A percentile compares a stretch with the other conserved stretches of the same genome.
Evolutionary conservation across 306 rosid species (phyloP).

Genomic region (Astragalus membranaceus): DNA sequence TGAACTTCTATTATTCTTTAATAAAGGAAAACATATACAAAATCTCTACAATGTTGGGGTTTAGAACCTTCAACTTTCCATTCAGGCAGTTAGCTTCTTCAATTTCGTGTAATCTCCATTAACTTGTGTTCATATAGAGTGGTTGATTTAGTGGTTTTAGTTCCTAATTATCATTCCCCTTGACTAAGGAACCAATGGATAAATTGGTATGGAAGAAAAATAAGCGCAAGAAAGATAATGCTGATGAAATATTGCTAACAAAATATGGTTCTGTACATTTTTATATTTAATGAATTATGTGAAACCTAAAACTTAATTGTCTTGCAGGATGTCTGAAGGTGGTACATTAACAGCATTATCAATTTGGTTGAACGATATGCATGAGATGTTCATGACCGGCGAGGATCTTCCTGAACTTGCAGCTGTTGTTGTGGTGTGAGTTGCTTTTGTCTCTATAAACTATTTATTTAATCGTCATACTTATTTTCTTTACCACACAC

Average conservation of each 20-base stretch:
- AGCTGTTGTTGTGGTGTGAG: slow-evolving; percentile 82
- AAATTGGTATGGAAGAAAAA: not conserved
- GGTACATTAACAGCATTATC: slow-evolving; percentile 85
- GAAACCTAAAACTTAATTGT: slow-evolving; percentile 19
- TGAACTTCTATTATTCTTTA: not conserved
- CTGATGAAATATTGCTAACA: slow-evolving; percentile 6
- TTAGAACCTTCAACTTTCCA: not conserved
- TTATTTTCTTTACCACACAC: slow-evolving; percentile 3
- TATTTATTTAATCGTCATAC: slow-evolving; percentile 6
- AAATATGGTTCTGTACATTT: not conserved
- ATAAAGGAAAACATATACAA: slow-evolving; percentile 12
- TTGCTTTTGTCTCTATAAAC: slow-evolving; percentile 16
- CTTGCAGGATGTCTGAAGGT: slow-evolving; percentile 90
- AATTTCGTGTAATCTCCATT: not conserved
- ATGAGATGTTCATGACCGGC: slow-evolving; percentile 56
- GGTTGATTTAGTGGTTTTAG: not conserved
- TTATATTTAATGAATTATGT: not conserved
- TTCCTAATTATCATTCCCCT: not conserved
- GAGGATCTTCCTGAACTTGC: slow-evolving; percentile 83
- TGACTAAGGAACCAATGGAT: not conserved
- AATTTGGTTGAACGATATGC: slow-evolving; percentile 71
- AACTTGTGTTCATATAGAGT: not conserved
- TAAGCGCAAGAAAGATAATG: not conserved
- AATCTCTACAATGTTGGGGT: not conserved
- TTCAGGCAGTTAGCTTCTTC: slow-evolving; percentile 9